Evolutionary conservation across 2,329 filamentous ascomycete species (phyloP).

Genomic region (Aspergillus novoparasiticus): DNA sequence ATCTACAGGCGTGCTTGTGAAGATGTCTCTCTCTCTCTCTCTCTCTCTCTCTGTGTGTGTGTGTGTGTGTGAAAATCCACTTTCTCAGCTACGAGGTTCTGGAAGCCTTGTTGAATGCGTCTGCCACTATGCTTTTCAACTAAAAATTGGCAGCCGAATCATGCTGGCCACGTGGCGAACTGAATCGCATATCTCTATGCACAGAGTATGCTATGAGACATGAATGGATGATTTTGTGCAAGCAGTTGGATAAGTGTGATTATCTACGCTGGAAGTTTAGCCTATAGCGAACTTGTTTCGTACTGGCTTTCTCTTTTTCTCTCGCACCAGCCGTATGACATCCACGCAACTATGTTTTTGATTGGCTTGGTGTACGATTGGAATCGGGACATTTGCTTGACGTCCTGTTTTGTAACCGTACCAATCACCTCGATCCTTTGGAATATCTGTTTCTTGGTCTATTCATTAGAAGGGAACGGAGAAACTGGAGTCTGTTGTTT

Average conservation of each 20-base stretch:
- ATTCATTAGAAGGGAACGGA: constrained; percentile 18
- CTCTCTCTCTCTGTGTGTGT: no score
- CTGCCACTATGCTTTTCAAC: not conserved
- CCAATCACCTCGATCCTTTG: not conserved
- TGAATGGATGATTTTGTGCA: constrained; percentile 11
- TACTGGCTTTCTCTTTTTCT: not conserved
- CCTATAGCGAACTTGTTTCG: not conserved
- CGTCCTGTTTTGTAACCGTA: not conserved
- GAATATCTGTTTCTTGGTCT: constrained; percentile 1
- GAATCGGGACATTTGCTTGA: not conserved
- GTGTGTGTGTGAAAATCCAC: not conserved
- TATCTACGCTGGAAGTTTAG: not conserved
- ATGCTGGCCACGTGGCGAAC: constrained; percentile 19
- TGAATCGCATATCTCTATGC: constrained; percentile 5
- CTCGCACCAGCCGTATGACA: not conserved
- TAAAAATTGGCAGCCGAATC: not conserved
- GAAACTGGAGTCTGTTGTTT: constrained; percentile 16
- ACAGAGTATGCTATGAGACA: constrained; percentile 15
- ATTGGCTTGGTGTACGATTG: constrained; percentile 7
- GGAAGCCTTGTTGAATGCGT: constrained; percentile 13
- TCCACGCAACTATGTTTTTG: not conserved
- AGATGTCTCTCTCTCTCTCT: not conserved
- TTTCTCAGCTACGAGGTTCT: constrained; percentile 12
- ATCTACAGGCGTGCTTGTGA: not conserved
- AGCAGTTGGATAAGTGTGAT: not conserved